These are phyloP conservation scores for Aquanectria penicillioides DNA, from an alignment of 2,329 filamentous ascomycete genomes.

Conservation along the genomic window DNA sequence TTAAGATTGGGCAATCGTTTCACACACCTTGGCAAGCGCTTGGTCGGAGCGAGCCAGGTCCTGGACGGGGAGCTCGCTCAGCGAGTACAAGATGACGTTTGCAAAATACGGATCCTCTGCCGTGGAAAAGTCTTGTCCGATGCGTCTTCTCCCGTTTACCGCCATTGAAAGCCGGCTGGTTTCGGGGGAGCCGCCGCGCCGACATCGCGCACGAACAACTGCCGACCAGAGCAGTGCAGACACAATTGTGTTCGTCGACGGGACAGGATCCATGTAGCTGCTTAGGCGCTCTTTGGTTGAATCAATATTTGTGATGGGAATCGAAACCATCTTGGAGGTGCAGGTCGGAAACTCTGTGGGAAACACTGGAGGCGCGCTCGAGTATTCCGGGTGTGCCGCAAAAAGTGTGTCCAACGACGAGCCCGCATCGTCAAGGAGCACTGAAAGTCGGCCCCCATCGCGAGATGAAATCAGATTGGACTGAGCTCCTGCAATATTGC, in stretches of 20 bases:
- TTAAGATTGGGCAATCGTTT: not conserved
- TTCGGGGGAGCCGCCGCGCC: not conserved
- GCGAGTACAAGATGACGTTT: conserved; percentile 13
- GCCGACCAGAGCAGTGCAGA: conserved; percentile 15
- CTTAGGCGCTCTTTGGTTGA: not conserved
- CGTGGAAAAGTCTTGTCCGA: not conserved
- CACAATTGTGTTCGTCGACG: conserved; percentile 12
- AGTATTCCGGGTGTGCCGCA: conserved; percentile 17
- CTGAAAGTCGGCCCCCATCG: not conserved
- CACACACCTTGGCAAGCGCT: not conserved
- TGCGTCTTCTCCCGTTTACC: conserved; percentile 13
- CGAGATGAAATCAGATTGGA: not conserved
- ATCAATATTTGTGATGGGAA: conserved; percentile 1
- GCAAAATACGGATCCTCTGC: conserved; percentile 11
- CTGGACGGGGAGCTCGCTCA: not conserved
- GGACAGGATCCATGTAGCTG: not conserved
- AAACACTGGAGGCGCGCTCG: not conserved
- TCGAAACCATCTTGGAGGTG: conserved; percentile 17
- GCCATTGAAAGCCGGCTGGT: conserved; percentile 17
- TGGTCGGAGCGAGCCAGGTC: not conserved
- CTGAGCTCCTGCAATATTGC: not conserved
- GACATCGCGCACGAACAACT: conserved; percentile 7
- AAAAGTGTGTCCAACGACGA: not conserved
- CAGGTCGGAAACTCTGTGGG: conserved; percentile 9
- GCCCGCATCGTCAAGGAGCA: not conserved